Percentiles rank a stretch among this genome's conserved stretches.
Evolutionary conservation across 2,329 filamentous ascomycete species (phyloP).

Genomic region (Bretziella fagacearum): DNA sequence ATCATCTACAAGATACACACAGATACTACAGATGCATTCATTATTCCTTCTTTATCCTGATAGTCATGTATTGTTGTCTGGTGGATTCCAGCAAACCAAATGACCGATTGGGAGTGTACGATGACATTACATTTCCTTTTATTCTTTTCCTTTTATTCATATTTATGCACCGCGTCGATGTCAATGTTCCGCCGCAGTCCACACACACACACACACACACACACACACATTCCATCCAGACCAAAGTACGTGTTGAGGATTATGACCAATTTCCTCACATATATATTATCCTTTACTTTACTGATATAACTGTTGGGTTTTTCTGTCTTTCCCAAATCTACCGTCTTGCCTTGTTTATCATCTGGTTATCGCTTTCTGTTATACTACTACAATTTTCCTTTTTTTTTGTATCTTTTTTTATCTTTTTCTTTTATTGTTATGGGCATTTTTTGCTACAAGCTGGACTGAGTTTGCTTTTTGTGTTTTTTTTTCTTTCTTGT

Average conservation of each 20-base stretch:
- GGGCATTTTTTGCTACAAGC: background rate
- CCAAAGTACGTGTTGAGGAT: background rate
- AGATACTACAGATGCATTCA: background rate
- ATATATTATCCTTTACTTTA: background rate
- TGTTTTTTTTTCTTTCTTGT: no score
- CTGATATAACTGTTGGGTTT: slow-evolving; percentile 8
- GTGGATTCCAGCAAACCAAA: slow-evolving; percentile 1
- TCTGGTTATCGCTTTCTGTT: slow-evolving; percentile 1
- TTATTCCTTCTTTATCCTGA: background rate
- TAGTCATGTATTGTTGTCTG: background rate
- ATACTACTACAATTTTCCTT: background rate
- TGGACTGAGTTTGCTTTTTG: background rate
- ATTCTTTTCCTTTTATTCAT: background rate
- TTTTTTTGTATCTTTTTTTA: slow-evolving; percentile 7
- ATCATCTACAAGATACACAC: background rate
- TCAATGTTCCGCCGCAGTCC: background rate
- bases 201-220: background rate
- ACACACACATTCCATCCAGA: background rate
- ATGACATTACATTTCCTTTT: slow-evolving; percentile 2
- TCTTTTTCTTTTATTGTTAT: slow-evolving; percentile 4
- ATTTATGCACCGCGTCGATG: background rate
- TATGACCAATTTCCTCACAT: background rate
- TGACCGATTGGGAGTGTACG: slow-evolving; percentile 11
- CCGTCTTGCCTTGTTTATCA: no score
- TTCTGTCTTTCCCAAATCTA: slow-evolving; percentile 4